Conservation (phyloP, 441 rosid species). For the Gossypium trilobum region DNA sequence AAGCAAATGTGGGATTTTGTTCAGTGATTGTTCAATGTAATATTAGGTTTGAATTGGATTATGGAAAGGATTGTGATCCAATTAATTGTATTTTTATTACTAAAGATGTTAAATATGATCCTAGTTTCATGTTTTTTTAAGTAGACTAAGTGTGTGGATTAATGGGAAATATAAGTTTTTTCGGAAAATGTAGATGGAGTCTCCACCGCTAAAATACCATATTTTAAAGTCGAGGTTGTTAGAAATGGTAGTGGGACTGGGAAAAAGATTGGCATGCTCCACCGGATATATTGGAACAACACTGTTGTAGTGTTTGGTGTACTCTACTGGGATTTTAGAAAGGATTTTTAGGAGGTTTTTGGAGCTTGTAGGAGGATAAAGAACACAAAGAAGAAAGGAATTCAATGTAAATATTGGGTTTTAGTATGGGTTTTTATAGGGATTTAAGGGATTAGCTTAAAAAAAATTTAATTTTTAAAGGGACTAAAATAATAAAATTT, state of each 20-base stretch:
- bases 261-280: constrained; percentile 5
- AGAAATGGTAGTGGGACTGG: constrained; percentile 1
- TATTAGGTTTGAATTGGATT: constrained; percentile 42
- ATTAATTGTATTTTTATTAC: constrained; percentile 41
- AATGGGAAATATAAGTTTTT: constrained; percentile 34
- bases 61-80: constrained; percentile 28
- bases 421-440: background rate
- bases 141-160: constrained; percentile 33
- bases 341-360: constrained; percentile 9
- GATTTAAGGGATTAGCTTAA: too few species aligned
- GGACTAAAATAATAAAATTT: too few species aligned
- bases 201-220: constrained; percentile 52
- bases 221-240: constrained; percentile 23
- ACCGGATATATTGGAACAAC: constrained; percentile 35
- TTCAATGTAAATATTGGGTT: background rate
- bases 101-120: constrained; percentile 23
- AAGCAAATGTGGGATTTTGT: constrained; percentile 33
- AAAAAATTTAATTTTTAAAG: too few species aligned
- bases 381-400: constrained; percentile 13
- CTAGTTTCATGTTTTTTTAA: constrained; percentile 35
- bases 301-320: constrained; percentile 42
- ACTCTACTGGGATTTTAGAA: constrained; percentile 21
- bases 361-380: constrained; percentile 17
- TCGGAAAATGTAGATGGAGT: constrained; percentile 24
- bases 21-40: constrained; percentile 19